phyloP scores from a whole-genome alignment of 2,329 filamentous ascomycete species.

The Pyricularia grisea region DNA sequence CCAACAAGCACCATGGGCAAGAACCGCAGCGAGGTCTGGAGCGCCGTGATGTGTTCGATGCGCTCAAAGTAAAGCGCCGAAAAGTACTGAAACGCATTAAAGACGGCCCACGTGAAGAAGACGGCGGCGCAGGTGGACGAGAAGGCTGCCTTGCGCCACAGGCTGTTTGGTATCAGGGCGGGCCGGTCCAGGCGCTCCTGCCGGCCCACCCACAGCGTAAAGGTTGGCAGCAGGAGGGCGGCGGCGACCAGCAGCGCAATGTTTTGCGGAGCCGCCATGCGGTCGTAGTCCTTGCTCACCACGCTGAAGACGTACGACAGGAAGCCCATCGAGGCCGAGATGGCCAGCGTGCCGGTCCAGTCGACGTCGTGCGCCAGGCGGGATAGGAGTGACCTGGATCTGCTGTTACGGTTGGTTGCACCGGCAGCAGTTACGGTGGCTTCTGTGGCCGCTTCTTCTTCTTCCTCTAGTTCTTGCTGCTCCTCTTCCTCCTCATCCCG shows the following conservation, averaged over 20 bases:
- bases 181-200: constrained; percentile 36
- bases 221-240: constrained; percentile 32
- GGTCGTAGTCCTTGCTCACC: constrained; percentile 22
- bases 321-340: constrained; percentile 34
- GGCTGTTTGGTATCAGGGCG: constrained; percentile 49
- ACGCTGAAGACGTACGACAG: constrained; percentile 37
- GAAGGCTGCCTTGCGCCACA: constrained; percentile 49
- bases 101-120: constrained; percentile 33
- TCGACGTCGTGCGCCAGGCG: constrained; percentile 33
- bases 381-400: background rate
- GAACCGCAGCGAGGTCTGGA: constrained; percentile 37
- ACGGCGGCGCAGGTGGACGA: constrained; percentile 43
- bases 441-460: background rate
- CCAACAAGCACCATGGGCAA: constrained; percentile 25
- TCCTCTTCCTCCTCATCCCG: constrained; percentile 5
- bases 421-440: background rate
- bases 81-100: constrained; percentile 39
- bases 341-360: constrained; percentile 39
- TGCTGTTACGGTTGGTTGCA: background rate
- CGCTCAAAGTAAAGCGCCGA: constrained; percentile 40
- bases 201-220: constrained; percentile 43
- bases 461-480: background rate
- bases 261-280: constrained; percentile 24
- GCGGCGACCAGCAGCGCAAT: constrained; percentile 34
- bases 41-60: constrained; percentile 32